Evolutionary conservation across 2,329 filamentous ascomycete genomes (phyloP).

Genomic region (Cercospora berteroae): DNA sequence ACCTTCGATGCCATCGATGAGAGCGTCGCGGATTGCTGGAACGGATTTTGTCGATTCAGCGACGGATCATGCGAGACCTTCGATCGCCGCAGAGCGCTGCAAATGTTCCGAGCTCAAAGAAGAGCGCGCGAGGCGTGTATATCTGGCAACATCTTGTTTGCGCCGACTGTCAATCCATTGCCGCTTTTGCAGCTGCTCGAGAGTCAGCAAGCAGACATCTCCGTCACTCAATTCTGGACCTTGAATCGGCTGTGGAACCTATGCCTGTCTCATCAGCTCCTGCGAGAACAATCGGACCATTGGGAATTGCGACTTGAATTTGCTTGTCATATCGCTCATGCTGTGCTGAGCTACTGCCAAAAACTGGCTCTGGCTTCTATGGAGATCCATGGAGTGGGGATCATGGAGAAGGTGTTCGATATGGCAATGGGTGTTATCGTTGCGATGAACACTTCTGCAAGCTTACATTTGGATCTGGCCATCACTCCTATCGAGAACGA

Average conservation of each 20-base stretch:
- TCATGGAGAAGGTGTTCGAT: conserved; percentile 44
- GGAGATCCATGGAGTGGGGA: conserved; percentile 45
- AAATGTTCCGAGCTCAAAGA: conserved; percentile 36
- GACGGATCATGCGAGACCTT: conserved; percentile 37
- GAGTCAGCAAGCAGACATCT: conserved; percentile 45
- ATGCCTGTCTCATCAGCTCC: conserved; percentile 42
- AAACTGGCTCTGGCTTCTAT: conserved; percentile 38
- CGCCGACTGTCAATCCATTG: conserved; percentile 35
- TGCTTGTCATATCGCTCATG: conserved; percentile 38
- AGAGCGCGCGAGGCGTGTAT: conserved; percentile 33
- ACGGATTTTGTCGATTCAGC: conserved; percentile 38
- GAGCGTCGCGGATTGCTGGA: conserved; percentile 47
- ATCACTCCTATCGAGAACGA: conserved; percentile 17
- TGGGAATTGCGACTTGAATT: conserved; percentile 41
- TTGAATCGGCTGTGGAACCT: conserved; percentile 46
- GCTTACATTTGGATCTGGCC: conserved; percentile 20
- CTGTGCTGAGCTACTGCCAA: conserved; percentile 39
- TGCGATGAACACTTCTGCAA: conserved; percentile 23
- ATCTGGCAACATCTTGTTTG: conserved; percentile 42
- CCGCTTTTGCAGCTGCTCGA: conserved; percentile 33
- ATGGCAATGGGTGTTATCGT: conserved; percentile 34
- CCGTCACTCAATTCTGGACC: conserved; percentile 46
- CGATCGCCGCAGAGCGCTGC: conserved; percentile 36
- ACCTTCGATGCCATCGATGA: conserved; percentile 47
- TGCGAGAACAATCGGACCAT: conserved; percentile 39